Evolutionary conservation across 257 asterid genomes (phyloP).

Genomic region (Solanum medicagineum): DNA sequence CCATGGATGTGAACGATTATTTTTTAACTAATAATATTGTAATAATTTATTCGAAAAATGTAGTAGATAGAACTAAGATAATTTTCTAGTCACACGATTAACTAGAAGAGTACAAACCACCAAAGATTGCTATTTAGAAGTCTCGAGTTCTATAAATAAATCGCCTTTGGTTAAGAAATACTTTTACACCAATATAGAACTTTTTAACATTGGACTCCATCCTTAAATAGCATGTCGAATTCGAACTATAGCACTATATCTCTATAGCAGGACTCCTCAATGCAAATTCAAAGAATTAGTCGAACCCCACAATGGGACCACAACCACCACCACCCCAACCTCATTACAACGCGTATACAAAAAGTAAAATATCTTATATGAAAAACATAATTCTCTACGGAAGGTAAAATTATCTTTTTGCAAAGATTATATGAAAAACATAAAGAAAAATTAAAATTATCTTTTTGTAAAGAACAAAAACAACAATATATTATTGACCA

Average conservation of each 20-base stretch:
- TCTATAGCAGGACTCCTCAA: neutral
- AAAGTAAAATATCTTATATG: neutral
- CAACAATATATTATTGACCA: neutral
- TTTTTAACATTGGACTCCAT: fast-evolving
- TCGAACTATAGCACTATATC: neutral
- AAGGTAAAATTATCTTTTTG: neutral
- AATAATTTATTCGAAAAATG: too few species aligned
- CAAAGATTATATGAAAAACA: neutral
- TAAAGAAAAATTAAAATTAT: neutral
- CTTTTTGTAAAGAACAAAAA: neutral
- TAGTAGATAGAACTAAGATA: too few species aligned
- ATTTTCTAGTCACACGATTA: too few species aligned
- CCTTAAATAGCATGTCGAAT: neutral
- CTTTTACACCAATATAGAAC: neutral
- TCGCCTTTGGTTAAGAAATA: neutral
- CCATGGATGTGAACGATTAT: neutral
- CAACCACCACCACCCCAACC: neutral
- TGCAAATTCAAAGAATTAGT: neutral
- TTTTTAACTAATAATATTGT: too few species aligned
- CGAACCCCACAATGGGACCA: neutral
- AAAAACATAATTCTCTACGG: neutral
- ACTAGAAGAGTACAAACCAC: too few species aligned
- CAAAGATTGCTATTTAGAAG: too few species aligned
- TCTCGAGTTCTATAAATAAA: neutral
- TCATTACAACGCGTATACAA: neutral